phyloP scores from a whole-genome alignment of 1,139 yeast species.

The Debaryomycetaceae sp. region DNA sequence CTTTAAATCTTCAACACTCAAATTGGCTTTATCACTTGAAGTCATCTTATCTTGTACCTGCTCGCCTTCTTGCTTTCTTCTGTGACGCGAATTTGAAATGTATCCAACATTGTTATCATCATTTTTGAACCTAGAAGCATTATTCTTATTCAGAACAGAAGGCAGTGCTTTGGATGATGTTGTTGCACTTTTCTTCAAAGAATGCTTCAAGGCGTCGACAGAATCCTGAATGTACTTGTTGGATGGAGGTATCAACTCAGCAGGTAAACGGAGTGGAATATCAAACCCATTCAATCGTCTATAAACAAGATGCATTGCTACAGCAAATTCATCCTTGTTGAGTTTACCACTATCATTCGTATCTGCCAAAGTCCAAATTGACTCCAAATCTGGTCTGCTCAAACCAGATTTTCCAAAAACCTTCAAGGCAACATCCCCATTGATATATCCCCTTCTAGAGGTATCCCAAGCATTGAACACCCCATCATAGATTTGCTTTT shows the following conservation, averaged over 20 bases:
- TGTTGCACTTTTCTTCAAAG: conserved; percentile 38
- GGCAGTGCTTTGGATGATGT: conserved; percentile 35
- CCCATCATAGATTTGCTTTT: conserved; percentile 80
- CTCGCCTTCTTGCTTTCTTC: conserved; percentile 24
- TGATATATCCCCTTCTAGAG: conserved; percentile 61
- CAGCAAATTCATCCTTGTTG: conserved; percentile 75
- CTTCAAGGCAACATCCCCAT: conserved; percentile 79
- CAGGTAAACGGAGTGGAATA: conserved; percentile 68
- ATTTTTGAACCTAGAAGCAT: conserved; percentile 65
- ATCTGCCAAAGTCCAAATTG: conserved; percentile 84
- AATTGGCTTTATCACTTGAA: conserved; percentile 26
- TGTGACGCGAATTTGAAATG: conserved; percentile 64
- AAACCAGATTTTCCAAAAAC: conserved; percentile 90
- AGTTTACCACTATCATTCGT: conserved; percentile 67
- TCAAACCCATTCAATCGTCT: conserved; percentile 71
- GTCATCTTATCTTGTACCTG: conserved; percentile 8
- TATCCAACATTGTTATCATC: conserved; percentile 60
- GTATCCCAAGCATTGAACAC: conserved; percentile 88
- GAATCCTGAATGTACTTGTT: conserved; percentile 53
- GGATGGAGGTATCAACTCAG: conserved; percentile 78
- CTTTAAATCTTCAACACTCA: conserved; percentile 50
- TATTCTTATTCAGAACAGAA: conserved; percentile 16
- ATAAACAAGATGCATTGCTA: conserved; percentile 80
- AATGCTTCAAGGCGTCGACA: conserved; percentile 38
- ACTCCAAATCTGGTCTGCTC: conserved; percentile 77